Percentiles rank a stretch among this genome's conserved stretches.
These are phyloP conservation scores for Phtheirospermum japonicum DNA, from an alignment of 257 asterid species.

Conservation along the genomic window DNA sequence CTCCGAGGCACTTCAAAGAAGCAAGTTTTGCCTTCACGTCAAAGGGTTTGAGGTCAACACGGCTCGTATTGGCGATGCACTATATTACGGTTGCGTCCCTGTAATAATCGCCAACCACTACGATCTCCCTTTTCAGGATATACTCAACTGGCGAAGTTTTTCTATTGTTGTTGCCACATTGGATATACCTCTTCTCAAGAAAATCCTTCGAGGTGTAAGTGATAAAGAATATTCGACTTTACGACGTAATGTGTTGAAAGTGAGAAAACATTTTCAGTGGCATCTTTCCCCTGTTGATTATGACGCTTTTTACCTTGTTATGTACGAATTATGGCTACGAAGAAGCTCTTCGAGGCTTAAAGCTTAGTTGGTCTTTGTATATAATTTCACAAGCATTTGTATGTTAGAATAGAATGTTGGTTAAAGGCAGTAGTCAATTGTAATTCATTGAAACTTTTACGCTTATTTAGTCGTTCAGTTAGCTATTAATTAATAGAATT, in stretches of 20 bases:
- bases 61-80: conserved; percentile 82
- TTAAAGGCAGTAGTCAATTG: neutral
- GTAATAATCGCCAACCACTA: conserved; percentile 84
- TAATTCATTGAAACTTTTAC: neutral
- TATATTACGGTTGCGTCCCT: conserved; percentile 81
- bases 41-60: conserved; percentile 94
- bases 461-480: too few species aligned
- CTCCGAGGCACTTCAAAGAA: conserved; percentile 53
- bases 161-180: conserved; percentile 67
- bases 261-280: conserved; percentile 81
- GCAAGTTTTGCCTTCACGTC: conserved; percentile 90
- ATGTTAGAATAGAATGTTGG: neutral
- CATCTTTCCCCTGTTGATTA: conserved; percentile 59
- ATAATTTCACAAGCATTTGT: conserved; percentile 6
- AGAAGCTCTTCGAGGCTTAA: conserved; percentile 44
- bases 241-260: conserved; percentile 53
- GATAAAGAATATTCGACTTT: conserved; percentile 41
- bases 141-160: conserved; percentile 69
- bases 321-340: conserved; percentile 85
- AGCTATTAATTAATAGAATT: too few species aligned
- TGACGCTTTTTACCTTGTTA: conserved; percentile 82
- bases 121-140: conserved; percentile 85
- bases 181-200: conserved; percentile 75
- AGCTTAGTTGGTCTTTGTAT: conserved; percentile 18
- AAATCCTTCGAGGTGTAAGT: conserved; percentile 45